Evolutionary conservation across 176 grass and related monocot species (phyloP), one percentile per base, ranked within the genome.

Genomic region (Phragmites australis): DNA sequence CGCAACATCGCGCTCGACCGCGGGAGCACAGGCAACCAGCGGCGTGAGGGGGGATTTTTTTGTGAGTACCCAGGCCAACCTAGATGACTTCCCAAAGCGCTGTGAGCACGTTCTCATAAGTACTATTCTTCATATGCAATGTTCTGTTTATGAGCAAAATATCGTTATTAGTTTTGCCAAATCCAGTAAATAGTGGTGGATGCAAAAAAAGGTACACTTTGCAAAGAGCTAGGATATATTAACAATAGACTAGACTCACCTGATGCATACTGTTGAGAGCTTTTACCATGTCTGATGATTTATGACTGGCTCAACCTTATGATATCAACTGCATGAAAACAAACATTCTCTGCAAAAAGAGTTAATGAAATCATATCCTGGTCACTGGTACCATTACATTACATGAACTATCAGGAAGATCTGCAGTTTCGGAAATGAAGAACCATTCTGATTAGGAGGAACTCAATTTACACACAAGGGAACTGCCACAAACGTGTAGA

Each of bases 221-320:
- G 14, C 59, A 42, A 62, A 52, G 12, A 60, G 45, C 60, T 68
- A 43, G 14, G 52, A 61, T 32, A 59, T 12, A 32, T 9, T 67
- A 82, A 63, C 11, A 50, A 56, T 14, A 26, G 5, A 73, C 29
- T 30, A 47, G 61, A 77, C 89, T 85, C 72, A 91, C 89, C 82
- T 14, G 85, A 82, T 91, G 82, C 51, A 52, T 75, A 82, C n/a
- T 41, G 82, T 91, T 88, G 66, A 91, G 71, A 23, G 77, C 66
- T 81, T 85, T 59, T 76, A 82, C 85, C 78, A 77, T 74, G 49
- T 85, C 85, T 78, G 58, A 15, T 29, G 85, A 82, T 68, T 85
- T 91, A n/a, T n/a, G 44, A 48, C 13, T 60, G n/a, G n/a, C 34
- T 2, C 31, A 68, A 10, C 42, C 66, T 1, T 27, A 54, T 61